Evolutionary conservation across 768 basidiomycete genomes (phyloP).

Genomic region (Termitomyces sp.): DNA sequence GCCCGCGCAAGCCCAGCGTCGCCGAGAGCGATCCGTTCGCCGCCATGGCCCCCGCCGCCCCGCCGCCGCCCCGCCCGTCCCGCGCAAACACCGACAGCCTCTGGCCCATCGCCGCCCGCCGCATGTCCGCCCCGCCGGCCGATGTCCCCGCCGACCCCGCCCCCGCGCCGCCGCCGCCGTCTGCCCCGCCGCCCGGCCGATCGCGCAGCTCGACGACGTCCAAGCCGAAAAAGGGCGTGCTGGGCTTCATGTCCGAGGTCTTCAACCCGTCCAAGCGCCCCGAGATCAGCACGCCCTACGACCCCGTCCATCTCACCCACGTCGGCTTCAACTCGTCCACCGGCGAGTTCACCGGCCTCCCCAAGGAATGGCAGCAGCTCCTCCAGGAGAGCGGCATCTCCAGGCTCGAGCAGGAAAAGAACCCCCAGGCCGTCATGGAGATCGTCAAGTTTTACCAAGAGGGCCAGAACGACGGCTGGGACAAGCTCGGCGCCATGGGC

Average conservation of each 20-base stretch:
- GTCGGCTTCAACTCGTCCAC: constrained; percentile 99
- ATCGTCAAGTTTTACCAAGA: constrained; percentile 99
- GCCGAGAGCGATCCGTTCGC: constrained; percentile 59
- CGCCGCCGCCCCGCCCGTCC: constrained; percentile 77
- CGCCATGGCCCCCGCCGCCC: constrained; percentile 30
- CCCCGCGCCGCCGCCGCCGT: constrained; percentile 4
- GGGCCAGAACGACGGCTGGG: constrained; percentile 77
- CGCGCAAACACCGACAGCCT: constrained; percentile 82
- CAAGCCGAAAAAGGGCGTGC: constrained; percentile 64
- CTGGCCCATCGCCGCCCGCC: constrained; percentile 50
- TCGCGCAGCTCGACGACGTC: constrained; percentile 47
- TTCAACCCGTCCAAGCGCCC: constrained; percentile 73
- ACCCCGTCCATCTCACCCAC: constrained; percentile 98
- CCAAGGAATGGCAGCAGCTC: constrained; percentile 98
- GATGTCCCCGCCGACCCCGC: constrained; percentile 12
- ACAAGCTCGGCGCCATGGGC: constrained; percentile 68
- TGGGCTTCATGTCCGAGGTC: constrained; percentile 68
- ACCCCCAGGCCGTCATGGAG: constrained; percentile 97
- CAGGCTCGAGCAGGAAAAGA: constrained; percentile 91
- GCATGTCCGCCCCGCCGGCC: constrained; percentile 41
- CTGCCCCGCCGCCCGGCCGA: constrained; percentile 20
- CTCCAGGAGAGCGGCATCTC: constrained; percentile 96
- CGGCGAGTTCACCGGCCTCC: constrained; percentile 96
- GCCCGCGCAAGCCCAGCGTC: constrained; percentile 52
- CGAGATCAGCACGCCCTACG: constrained; percentile 97